Conservation (phyloP, 2,329 filamentous ascomycete species). For the Fusarium pseudonygamai region DNA sequence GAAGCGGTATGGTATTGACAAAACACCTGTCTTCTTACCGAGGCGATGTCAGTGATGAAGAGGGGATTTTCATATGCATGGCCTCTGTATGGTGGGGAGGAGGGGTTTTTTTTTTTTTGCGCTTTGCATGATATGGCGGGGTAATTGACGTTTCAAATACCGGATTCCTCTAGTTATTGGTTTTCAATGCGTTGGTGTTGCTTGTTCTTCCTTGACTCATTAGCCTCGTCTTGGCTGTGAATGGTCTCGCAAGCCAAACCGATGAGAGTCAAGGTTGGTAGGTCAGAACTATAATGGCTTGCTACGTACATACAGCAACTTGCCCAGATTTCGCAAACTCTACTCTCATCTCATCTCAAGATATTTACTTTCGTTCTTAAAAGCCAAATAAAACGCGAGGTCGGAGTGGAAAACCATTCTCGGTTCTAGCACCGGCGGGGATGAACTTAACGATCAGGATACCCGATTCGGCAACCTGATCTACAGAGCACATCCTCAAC, state of each 20-base stretch:
- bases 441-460: conserved; percentile 30
- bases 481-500: not conserved
- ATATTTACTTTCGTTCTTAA: not conserved
- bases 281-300: not conserved
- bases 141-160: not conserved
- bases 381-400: not conserved
- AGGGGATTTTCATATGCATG: conserved; percentile 2
- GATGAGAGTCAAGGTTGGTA: not conserved
- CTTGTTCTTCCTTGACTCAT: not conserved
- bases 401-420: not conserved
- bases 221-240: not conserved
- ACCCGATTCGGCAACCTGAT: conserved; percentile 28
- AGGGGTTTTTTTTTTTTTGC: conserved; percentile 1
- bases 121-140: conserved; percentile 17
- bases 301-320: not conserved
- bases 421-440: conserved; percentile 3
- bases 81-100: conserved; percentile 9
- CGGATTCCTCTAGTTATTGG: not conserved
- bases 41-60: conserved; percentile 15
- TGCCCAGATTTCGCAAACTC: not conserved
- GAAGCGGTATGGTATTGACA: not conserved
- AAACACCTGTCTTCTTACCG: conserved; percentile 5
- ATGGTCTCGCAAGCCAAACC: not conserved
- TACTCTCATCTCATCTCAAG: not conserved
- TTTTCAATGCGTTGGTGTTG: not conserved